These are phyloP conservation scores for Bryum argenteum DNA, from an alignment of 225 moss, liverwort and hornwort species.

Conservation along the genomic window DNA sequence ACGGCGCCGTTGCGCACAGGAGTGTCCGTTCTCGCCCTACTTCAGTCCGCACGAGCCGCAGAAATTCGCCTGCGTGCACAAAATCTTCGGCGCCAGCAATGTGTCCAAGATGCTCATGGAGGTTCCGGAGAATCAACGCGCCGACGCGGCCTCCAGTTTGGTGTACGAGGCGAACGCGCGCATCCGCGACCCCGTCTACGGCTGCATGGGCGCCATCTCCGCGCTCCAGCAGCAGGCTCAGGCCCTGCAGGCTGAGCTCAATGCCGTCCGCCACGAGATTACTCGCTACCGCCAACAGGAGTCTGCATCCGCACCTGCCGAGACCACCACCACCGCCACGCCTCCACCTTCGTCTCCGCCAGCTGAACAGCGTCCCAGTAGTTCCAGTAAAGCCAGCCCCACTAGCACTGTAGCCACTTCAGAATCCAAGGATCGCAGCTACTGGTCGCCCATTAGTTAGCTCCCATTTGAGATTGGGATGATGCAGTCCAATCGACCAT, in stretches of 20 bases:
- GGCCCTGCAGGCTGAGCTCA: constrained; percentile 53
- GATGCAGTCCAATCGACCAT: not conserved
- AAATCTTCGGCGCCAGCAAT: constrained; percentile 71
- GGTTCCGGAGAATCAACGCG: constrained; percentile 61
- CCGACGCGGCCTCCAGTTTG: constrained; percentile 60
- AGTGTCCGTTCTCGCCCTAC: constrained; percentile 70
- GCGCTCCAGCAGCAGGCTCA: constrained; percentile 64
- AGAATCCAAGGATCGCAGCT: constrained; percentile 48
- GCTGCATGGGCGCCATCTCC: constrained; percentile 68
- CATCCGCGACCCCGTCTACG: constrained; percentile 66
- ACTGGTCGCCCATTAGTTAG: constrained; percentile 55
- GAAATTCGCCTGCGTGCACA: constrained; percentile 71
- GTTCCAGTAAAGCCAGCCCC: not conserved
- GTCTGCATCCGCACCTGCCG: not conserved
- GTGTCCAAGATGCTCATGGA: constrained; percentile 75
- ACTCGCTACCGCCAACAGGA: constrained; percentile 56
- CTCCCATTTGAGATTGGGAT: constrained; percentile 17
- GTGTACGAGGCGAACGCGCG: constrained; percentile 69
- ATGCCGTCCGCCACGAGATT: constrained; percentile 53
- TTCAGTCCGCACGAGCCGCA: constrained; percentile 71
- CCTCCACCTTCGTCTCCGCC: not conserved
- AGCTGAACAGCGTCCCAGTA: not conserved
- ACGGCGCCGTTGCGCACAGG: constrained; percentile 65
- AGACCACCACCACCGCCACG: constrained; percentile 9
- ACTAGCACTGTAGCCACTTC: constrained; percentile 43